Percentiles rank a stretch among this genome's conserved stretches.
Evolutionary conservation across 176 grass and related monocot species (phyloP).

Genomic region (Alloteropsis semialata): DNA sequence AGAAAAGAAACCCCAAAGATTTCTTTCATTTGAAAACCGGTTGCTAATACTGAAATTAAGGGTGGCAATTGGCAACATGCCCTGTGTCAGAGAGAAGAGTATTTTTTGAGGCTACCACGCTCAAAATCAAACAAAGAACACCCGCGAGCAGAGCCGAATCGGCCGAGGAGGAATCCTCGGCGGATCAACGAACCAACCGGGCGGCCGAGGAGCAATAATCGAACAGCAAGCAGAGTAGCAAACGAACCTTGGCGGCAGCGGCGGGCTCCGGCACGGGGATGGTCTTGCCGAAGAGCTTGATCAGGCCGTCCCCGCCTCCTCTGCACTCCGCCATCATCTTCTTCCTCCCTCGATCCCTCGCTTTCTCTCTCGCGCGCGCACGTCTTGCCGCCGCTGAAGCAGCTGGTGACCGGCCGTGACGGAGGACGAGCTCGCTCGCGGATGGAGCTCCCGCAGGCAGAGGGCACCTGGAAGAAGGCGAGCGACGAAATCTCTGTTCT

Average conservation of each 20-base stretch:
- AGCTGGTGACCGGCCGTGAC: background rate
- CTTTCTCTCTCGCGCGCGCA: too few species aligned
- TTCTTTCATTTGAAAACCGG: too few species aligned
- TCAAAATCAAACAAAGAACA: background rate
- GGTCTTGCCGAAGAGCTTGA: constrained; percentile 77
- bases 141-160: background rate
- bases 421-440: too few species aligned
- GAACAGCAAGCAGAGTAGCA: background rate
- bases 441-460: background rate
- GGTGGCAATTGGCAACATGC: too few species aligned
- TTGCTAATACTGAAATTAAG: background rate
- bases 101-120: too few species aligned
- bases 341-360: background rate
- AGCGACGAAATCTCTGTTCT: background rate
- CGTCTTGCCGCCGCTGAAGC: background rate
- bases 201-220: too few species aligned
- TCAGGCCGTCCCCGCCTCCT: constrained; percentile 31
- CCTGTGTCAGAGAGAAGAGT: background rate
- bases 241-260: constrained; percentile 39
- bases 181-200: background rate
- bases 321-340: constrained; percentile 29
- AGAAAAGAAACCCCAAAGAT: too few species aligned
- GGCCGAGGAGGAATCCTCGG: background rate
- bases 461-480: too few species aligned
- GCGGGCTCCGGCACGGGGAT: constrained; percentile 46